Base-by-base conservation (phyloP, 768 basidiomycete genomes). In the Tylopilus plumbeoviolaceoides region DNA sequence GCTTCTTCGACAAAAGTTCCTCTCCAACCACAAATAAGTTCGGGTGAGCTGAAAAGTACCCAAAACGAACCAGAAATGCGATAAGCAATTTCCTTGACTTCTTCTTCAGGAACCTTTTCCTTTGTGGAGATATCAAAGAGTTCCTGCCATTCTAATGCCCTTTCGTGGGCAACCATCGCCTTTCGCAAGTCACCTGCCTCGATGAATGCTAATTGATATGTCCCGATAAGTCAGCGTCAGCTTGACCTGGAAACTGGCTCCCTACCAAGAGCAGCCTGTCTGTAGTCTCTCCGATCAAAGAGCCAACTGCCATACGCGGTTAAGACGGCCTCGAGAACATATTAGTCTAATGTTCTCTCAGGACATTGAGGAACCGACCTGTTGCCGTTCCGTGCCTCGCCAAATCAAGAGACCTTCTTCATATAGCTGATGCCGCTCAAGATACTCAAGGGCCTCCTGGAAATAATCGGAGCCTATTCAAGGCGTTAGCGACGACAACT, bases 141-240 rank as follows among this genome's bases (percentile, higher is more conserved):
- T 58, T 95, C 92, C 62, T 88, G 85, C 95, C 95, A 99, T 49
- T 88, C 82, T 30, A 92, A 73, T 0, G 89, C 88, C 51, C 85
- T 87, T 68, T 98, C 95, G 61, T 94, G 84, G 0, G 95, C 85
- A 9, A 87, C 76, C 80, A 99, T 84, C 1, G 95, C 91, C 55
- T 91, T 93, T 5, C 75, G 64, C 1, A 74, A 70, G 48, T 81
- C 75, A 5, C 71, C 67, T 8, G 89, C 91, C 57, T 91, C 80
- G 0, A 80, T 68, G 70, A 94, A 97, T 0, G 85, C 95, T 91
- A 59, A 30, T 30, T 30, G 23, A 51, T 52, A 54, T 41, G 40
- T 25, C 48, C 48, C 12, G 8, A 44, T 38, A n/a, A 43, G 58
- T 63, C 36, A 55, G 42, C 38, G 20, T 46, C 35, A 28, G n/a